Percentiles rank a stretch among this genome's conserved stretches.
Conservation (phyloP, 2,329 filamentous ascomycete species). For the Podosphaera leucotricha region DNA sequence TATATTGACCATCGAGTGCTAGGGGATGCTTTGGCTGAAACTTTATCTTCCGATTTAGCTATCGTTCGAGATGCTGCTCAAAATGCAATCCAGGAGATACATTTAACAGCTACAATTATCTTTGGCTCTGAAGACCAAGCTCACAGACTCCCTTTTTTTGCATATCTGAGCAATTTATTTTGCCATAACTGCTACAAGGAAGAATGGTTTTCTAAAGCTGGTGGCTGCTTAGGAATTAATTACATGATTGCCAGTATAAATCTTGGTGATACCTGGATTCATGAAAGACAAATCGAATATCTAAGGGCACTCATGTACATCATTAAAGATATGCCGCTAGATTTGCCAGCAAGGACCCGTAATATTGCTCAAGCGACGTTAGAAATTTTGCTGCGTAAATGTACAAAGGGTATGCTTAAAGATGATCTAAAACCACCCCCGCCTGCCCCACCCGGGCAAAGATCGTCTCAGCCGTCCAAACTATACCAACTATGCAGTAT, state of each 20-base stretch:
- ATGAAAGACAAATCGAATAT: slow-evolving; percentile 64
- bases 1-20: slow-evolving; percentile 71
- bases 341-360: slow-evolving; percentile 75
- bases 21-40: slow-evolving; percentile 75
- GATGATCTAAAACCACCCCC: slow-evolving; percentile 37
- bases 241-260: slow-evolving; percentile 67
- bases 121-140: slow-evolving; percentile 53
- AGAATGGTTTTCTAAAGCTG: slow-evolving; percentile 96
- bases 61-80: slow-evolving; percentile 67
- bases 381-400: slow-evolving; percentile 52
- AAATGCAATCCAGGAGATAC: slow-evolving; percentile 52
- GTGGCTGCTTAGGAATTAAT: slow-evolving; percentile 74
- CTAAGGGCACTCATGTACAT: slow-evolving; percentile 85
- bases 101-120: slow-evolving; percentile 51
- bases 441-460: slow-evolving; percentile 30
- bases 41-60: slow-evolving; percentile 61
- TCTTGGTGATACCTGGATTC: slow-evolving; percentile 64
- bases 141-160: slow-evolving; percentile 62
- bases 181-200: slow-evolving; percentile 92
- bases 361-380: slow-evolving; percentile 64
- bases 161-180: slow-evolving; percentile 58
- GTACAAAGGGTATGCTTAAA: slow-evolving; percentile 57
- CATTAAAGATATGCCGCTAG: slow-evolving; percentile 91
- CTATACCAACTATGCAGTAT: slow-evolving; percentile 60
- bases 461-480: slow-evolving; percentile 35